A percentile compares a stretch with the other conserved stretches of the same genome.
phyloP scores from a whole-genome alignment of 116 monocot species.

The Papilionanthe hybrid region DNA sequence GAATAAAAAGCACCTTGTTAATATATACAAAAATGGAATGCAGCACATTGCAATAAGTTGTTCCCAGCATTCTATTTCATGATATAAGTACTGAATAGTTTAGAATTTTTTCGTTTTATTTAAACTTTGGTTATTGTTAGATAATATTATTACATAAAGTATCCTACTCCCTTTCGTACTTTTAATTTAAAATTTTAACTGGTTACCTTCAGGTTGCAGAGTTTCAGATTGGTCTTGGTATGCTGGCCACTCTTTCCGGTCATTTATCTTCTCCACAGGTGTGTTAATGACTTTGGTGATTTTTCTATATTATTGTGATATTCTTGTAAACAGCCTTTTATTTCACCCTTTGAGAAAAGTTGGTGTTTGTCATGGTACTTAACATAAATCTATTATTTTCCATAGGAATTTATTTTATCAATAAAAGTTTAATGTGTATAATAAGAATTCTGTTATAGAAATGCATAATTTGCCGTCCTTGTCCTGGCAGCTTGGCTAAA shows the following conservation, averaged over 20 bases:
- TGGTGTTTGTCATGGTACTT: neutral
- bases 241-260: slow-evolving; percentile 58
- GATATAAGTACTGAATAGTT: neutral
- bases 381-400: neutral
- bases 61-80: neutral
- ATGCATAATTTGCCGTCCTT: neutral
- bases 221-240: slow-evolving; percentile 89
- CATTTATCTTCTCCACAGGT: slow-evolving; percentile 81
- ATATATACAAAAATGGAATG: too few species aligned
- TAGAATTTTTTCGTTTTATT: neutral
- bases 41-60: neutral
- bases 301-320: neutral
- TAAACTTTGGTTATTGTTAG: neutral
- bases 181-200: neutral
- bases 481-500: neutral
- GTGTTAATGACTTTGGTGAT: neutral
- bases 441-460: neutral
- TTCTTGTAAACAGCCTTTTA: neutral
- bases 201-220: slow-evolving; percentile 67
- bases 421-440: neutral
- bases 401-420: neutral
- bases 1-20: neutral
- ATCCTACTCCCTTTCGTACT: neutral
- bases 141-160: neutral
- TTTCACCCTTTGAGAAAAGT: neutral